Evolutionary conservation across 140 eudicot species (phyloP).

Genomic region (Erigeron philadelphicus): DNA sequence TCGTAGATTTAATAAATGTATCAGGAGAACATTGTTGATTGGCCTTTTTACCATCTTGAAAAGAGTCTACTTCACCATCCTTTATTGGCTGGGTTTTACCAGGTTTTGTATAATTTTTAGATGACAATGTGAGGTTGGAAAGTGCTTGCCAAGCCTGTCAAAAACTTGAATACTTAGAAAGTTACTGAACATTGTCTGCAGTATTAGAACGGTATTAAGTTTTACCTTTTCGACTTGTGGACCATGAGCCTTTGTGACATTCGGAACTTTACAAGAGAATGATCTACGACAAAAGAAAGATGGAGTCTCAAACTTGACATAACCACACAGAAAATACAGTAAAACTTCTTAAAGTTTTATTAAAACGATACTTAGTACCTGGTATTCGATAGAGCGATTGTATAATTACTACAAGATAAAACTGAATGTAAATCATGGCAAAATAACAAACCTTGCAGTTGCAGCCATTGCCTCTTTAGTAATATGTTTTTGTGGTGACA

Average conservation of each 20-base stretch:
- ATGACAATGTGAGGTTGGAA: slow-evolving; percentile 58
- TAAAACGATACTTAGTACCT: background rate
- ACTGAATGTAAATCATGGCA: slow-evolving; percentile 7
- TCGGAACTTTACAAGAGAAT: slow-evolving; percentile 45
- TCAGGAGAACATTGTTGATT: slow-evolving; percentile 34
- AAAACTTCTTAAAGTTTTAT: too few species aligned
- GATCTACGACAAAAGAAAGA: slow-evolving; percentile 36
- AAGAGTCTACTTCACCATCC: slow-evolving; percentile 25
- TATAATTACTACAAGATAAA: background rate
- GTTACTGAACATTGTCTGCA: background rate
- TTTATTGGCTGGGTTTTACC: slow-evolving; percentile 53
- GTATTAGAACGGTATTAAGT: background rate
- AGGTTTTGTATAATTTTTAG: slow-evolving; percentile 52
- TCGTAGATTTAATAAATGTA: slow-evolving; percentile 14
- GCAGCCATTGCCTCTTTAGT: slow-evolving; percentile 33
- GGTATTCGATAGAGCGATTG: background rate
- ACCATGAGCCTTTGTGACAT: slow-evolving; percentile 28
- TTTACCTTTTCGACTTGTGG: slow-evolving; percentile 74
- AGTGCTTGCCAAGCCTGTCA: slow-evolving; percentile 87
- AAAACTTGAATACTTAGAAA: slow-evolving; percentile 5
- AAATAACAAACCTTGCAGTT: slow-evolving; percentile 43
- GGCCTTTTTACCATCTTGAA: slow-evolving; percentile 30
- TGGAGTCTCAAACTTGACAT: background rate
- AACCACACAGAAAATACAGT: background rate
- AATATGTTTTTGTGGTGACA: slow-evolving; percentile 54